phyloP scores from a whole-genome alignment of 2,329 filamentous ascomycete species.

The Phialemonium atrogriseum region DNA sequence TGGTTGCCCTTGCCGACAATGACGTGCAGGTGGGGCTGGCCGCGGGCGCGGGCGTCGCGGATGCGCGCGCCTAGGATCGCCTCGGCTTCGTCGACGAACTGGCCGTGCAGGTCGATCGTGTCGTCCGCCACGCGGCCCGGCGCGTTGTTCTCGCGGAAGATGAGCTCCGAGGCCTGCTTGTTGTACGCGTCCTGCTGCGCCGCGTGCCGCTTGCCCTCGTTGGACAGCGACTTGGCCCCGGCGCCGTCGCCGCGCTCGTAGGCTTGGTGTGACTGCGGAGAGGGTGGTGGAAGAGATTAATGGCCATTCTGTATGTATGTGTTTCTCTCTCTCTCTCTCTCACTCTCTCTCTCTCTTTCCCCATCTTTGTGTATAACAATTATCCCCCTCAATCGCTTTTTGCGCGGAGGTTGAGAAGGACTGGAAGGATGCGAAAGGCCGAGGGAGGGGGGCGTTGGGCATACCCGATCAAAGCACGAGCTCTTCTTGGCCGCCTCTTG shows the following conservation, averaged over 20 bases:
- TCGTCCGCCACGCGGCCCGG: conserved; percentile 65
- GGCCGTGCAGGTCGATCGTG: conserved; percentile 89
- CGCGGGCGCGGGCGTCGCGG: conserved; percentile 61
- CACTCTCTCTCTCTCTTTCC: too few species aligned
- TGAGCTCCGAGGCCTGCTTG: conserved; percentile 82
- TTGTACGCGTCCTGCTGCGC: conserved; percentile 83
- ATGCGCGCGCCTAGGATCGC: conserved; percentile 83
- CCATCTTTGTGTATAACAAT: too few species aligned
- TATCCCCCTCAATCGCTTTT: too few species aligned
- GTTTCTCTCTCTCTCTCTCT: too few species aligned
- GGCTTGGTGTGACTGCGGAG: conserved; percentile 59
- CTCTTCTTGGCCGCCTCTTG: conserved; percentile 72
- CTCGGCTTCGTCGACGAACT: conserved; percentile 92
- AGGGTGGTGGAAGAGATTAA: too few species aligned
- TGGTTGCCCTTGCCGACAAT: conserved; percentile 97
- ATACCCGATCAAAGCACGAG: conserved; percentile 65
- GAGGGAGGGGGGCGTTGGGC: conserved; percentile 12
- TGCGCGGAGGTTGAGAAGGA: conserved; percentile 1
- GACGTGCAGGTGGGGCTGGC: conserved; percentile 79
- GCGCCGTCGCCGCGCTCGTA: conserved; percentile 79
- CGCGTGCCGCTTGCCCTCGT: conserved; percentile 79
- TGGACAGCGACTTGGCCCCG: conserved; percentile 71
- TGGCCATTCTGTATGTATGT: too few species aligned
- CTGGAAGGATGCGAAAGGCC: neutral
- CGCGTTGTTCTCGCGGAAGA: conserved; percentile 93